Base-by-base conservation (phyloP, 192 early-diverging fungal species). In the Entrophospora sp. region DNA sequence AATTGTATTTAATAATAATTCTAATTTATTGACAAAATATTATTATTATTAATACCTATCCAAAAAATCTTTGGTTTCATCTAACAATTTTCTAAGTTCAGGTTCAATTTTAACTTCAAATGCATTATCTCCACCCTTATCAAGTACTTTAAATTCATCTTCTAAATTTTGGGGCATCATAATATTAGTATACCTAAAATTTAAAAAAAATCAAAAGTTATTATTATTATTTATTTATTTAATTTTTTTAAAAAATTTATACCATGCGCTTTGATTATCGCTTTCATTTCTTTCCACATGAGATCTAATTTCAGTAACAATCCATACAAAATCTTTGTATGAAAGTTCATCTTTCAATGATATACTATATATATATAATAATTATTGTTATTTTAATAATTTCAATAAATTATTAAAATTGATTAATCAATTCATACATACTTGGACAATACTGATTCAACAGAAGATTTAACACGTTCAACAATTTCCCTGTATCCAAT, bases 31-130 rank as follows among this genome's bases (percentile, higher is more conserved):
- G 40, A 3, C 31, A 28, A 43, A 45, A 6, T 42, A 43, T 53
- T 25, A 57, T 22, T 44, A 18, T 61, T n/a, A 5, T 44, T 45
- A 16, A 64, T 75, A 86, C 84, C 86, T 87, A 57, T 96, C 91
- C 48, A 96, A 78, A 44, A 92, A 86, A 70, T 98, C 94, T 24
- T 89, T 85, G 2, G 89, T 89, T 77, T 96, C 92, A 73, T 95
- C 85, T 58, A 98, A 69, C 44, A 96, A 76, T 32, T 73, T 79
- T 34, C 79, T 78, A 31, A 98, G 79, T 31, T 82, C 75, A 6
- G 81, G 68, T 37, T 89, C 86, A 24, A 86, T 81, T 61, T 44
- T 70, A 61, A 52, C 75, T 74, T 64, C 68, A 37, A 64, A 79
- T 45, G 22, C 71, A 36, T 64, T 49, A 48, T 71, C 73, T 10